A percentile compares a stretch with the other conserved stretches of the same genome.
Conservation (phyloP, 768 basidiomycete species). For the Pulveroboletus sp. region DNA sequence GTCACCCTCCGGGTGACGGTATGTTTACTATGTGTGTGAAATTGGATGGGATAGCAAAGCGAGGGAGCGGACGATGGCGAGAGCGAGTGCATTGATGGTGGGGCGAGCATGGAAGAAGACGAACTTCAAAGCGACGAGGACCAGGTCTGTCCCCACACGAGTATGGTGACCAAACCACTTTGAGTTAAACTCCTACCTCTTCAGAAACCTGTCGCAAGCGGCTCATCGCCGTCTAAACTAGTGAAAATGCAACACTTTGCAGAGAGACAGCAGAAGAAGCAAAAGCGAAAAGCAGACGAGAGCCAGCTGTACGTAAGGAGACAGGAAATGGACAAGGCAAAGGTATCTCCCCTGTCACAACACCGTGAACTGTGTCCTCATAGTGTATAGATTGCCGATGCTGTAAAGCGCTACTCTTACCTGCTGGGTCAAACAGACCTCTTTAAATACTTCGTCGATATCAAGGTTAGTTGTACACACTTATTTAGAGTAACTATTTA, state of each 20-base stretch:
- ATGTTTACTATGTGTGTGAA: conserved; percentile 5
- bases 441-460: conserved; percentile 97
- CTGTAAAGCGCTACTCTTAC: conserved; percentile 95
- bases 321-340: conserved; percentile 84
- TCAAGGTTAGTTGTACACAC: conserved; percentile 57
- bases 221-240: conserved; percentile 29
- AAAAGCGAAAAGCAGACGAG: conserved; percentile 63
- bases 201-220: conserved; percentile 19
- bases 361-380: conserved; percentile 6
- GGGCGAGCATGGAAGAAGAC: conserved; percentile 53
- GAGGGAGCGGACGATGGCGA: conserved; percentile 66
- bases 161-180: conserved; percentile 2
- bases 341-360: conserved; percentile 40
- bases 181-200: background rate
- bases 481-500: background rate
- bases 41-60: conserved; percentile 45
- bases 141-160: conserved; percentile 19
- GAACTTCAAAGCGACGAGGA: conserved; percentile 55
- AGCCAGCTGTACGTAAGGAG: conserved; percentile 64
- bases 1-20: too few relatives aligned
- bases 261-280: conserved; percentile 42
- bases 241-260: conserved; percentile 36
- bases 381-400: conserved; percentile 68
- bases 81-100: conserved; percentile 62
- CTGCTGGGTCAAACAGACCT: conserved; percentile 97